phyloP scores from a whole-genome alignment of 2,329 filamentous ascomycete species.

The Talaromyces sp. region DNA sequence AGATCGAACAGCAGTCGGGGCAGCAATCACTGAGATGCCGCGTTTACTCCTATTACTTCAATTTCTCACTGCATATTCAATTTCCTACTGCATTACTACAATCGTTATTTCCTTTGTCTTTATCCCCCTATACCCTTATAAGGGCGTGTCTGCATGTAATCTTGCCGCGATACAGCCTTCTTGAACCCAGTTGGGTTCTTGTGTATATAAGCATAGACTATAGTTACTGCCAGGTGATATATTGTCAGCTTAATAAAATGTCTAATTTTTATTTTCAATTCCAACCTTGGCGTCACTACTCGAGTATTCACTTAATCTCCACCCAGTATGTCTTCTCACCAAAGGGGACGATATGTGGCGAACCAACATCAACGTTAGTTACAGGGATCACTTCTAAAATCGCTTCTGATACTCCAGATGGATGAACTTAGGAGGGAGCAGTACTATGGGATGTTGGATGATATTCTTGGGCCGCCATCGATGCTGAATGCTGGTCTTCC shows the following conservation, averaged over 20 bases:
- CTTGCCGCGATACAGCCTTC: neutral
- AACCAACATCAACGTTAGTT: too few species aligned
- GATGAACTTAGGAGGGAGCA: too few species aligned
- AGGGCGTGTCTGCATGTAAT: conserved; percentile 6
- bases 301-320: too few species aligned
- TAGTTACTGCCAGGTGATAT: too few species aligned
- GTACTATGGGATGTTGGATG: neutral
- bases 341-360: too few species aligned
- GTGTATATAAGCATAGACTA: neutral
- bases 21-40: neutral
- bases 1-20: conserved; percentile 1
- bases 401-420: too few species aligned
- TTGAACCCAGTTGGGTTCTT: neutral
- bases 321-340: too few species aligned
- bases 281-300: neutral
- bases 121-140: neutral
- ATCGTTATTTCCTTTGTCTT: neutral
- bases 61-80: neutral
- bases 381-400: too few species aligned
- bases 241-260: neutral
- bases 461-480: neutral
- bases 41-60: neutral
- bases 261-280: neutral
- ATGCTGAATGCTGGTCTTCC: neutral
- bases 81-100: neutral